Evolutionary conservation across 305 asterid genomes (phyloP), one percentile per base, ranked within the genome.

Genomic region (Nicotiana rustica): DNA sequence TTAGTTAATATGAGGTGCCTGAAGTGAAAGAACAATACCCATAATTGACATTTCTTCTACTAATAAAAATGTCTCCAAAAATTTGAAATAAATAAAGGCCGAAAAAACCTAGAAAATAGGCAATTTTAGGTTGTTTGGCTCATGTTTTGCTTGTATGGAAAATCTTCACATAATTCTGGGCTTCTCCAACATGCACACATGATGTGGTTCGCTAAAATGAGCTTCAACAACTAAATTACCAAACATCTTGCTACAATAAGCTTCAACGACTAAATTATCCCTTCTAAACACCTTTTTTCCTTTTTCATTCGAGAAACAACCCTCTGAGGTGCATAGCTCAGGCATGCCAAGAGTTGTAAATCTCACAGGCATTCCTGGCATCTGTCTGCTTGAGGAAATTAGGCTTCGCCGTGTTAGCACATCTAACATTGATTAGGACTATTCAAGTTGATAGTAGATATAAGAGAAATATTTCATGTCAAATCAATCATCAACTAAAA

Each of bases 371-470:
- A 1, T 49, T 49, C 15, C 25, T 18, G 9, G 21, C 15, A 73
- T 33, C 60, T 49, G 64, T 49, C 64, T 25, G 64, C 44, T 8
- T 13, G 8, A 75, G 79, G 19, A 25, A 75, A 25, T 25, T 75
- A 75, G 38, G 29, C 10, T 52, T 29, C 29, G 25, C 41, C 65
- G 29, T 52, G 65, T 41, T 25, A 25, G 15, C 44, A 7, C 64
- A 75, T 25, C 17, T 52, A 13, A 49, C 7, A 8, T 29, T 75
- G 29, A 52, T 75, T 75, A 52, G 44, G 15, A 49, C 79, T 75
- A 75, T 75, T 75, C 79, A 52, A 62, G 79, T 52, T 75, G 65
- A 29, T 25, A 75, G 65, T 49, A 49, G 79, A 52, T 15, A 25
- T 29, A 52, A 49, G 64, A 29, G 31, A 44, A 75, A 75, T 49